These are phyloP conservation scores for Chytridium lagenaria DNA, from an alignment of 371 early-diverging fungal genomes.

Conservation along the genomic window DNA sequence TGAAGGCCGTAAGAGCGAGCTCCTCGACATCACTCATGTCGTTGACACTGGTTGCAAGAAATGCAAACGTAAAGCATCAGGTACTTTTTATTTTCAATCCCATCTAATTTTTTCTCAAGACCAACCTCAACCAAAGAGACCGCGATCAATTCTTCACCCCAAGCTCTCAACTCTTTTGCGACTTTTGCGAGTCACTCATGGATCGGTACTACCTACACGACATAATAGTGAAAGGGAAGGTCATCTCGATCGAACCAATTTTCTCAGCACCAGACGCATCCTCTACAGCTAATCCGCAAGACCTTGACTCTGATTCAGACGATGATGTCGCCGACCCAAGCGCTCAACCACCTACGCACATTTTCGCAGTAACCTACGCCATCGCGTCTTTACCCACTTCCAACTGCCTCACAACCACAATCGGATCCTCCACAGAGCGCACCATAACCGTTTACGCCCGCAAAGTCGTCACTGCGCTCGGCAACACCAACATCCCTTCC, in stretches of 20 bases:
- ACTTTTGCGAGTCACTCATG: conserved; percentile 22
- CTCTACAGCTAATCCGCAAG: too few relatives aligned
- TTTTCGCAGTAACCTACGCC: too few relatives aligned
- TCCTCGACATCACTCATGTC: conserved; percentile 23
- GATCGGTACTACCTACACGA: conserved; percentile 32
- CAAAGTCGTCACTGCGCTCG: conserved; percentile 25
- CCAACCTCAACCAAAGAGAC: conserved; percentile 24
- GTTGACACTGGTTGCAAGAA: conserved; percentile 19
- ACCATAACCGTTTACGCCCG: conserved; percentile 8
- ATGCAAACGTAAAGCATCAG: conserved; percentile 10
- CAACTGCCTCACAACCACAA: too few relatives aligned
- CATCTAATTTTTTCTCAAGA: background rate
- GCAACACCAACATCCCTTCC: conserved; percentile 27
- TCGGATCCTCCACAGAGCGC: too few relatives aligned
- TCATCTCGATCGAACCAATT: conserved; percentile 20
- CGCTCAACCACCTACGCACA: background rate
- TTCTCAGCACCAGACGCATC: background rate
- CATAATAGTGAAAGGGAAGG: conserved; percentile 21
- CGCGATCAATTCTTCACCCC: conserved; percentile 30
- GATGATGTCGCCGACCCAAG: background rate
- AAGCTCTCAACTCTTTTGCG: conserved; percentile 12
- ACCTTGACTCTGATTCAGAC: background rate
- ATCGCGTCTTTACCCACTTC: too few relatives aligned
- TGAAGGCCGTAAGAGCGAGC: conserved; percentile 20
- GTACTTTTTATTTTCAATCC: background rate